Conservation (phyloP, 176 grass and related monocot genomes). For the Oryza officinalis region DNA sequence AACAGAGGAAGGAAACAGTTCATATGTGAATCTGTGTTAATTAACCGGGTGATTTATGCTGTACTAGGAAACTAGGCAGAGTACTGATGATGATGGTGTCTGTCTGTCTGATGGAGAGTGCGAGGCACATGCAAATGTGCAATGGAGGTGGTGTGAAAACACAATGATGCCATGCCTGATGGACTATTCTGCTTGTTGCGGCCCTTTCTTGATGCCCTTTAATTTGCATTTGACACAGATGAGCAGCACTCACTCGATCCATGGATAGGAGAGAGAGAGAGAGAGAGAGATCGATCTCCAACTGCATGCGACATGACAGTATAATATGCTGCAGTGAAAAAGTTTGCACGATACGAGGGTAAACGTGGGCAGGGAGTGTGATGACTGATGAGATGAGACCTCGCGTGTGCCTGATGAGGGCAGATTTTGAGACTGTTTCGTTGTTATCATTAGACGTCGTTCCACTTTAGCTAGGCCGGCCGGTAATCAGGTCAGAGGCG, state of each 20-base stretch:
- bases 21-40: not conserved
- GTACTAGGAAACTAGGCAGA: not conserved
- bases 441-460: not conserved
- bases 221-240: no score
- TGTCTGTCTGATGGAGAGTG: not conserved
- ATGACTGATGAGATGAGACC: not conserved
- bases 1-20: not conserved
- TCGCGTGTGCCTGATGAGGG: not conserved
- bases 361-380: not conserved
- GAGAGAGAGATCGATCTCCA: not conserved
- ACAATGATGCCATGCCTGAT: not conserved
- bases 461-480: not conserved
- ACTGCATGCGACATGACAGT: not conserved
- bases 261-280: no score
- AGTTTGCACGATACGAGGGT: not conserved
- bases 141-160: not conserved
- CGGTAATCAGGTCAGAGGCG: not conserved
- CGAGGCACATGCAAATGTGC: not conserved
- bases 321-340: not conserved
- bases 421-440: not conserved
- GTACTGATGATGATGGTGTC: not conserved
- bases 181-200: not conserved
- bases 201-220: not conserved
- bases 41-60: not conserved
- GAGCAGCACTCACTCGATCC: no score